Evolutionary conservation across 331 rosid species (phyloP).

Genomic region (Phaseolus coccineus): DNA sequence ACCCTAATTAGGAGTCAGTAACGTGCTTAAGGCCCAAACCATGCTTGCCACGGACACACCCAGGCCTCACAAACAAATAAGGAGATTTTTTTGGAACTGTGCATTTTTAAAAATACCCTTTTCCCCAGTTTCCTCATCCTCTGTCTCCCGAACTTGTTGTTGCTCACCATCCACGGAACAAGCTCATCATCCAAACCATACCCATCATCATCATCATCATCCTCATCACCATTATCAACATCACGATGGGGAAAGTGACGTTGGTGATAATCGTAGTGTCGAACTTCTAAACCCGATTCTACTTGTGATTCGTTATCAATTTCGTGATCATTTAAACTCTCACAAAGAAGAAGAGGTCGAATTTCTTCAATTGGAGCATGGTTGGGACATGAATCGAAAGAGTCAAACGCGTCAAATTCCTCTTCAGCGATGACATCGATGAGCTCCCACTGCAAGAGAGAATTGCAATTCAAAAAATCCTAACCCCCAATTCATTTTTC

Average conservation of each 20-base stretch:
- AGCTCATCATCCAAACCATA: constrained; percentile 80
- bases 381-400: constrained; percentile 28
- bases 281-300: neutral
- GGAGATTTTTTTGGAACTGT: constrained; percentile 66
- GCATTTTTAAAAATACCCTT: constrained; percentile 71
- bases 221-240: neutral
- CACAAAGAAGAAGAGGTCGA: neutral
- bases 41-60: constrained; percentile 88
- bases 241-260: neutral
- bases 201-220: constrained; percentile 40
- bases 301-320: neutral
- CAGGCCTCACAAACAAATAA: constrained; percentile 62
- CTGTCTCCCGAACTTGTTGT: constrained; percentile 62
- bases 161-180: constrained; percentile 78
- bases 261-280: too few species aligned
- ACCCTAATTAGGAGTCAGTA: constrained; percentile 44
- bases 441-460: constrained; percentile 66
- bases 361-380: constrained; percentile 23
- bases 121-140: constrained; percentile 93
- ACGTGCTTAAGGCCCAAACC: constrained; percentile 84
- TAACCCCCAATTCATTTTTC: too few species aligned
- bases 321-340: neutral
- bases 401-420: neutral
- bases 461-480: neutral
- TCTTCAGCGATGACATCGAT: constrained; percentile 52